Conservation (phyloP, 2,329 filamentous ascomycete species). For the Colletotrichum kahawae region DNA sequence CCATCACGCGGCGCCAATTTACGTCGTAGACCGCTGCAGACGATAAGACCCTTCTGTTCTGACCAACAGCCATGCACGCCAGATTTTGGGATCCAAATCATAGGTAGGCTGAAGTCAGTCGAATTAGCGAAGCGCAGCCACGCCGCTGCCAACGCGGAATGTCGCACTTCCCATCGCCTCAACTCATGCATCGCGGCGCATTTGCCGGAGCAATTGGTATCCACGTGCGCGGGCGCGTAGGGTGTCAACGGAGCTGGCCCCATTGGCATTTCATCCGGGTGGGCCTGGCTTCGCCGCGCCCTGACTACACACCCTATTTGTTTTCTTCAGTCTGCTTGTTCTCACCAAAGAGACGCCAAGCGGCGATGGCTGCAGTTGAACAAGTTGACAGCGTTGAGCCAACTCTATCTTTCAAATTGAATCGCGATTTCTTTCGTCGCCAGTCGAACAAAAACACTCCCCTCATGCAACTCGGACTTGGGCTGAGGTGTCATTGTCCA, state of each 20-base stretch:
- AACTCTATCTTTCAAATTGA: not conserved
- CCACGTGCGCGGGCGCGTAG: conserved; percentile 10
- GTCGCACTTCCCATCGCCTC: not conserved
- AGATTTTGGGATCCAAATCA: not conserved
- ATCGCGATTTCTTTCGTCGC: not conserved
- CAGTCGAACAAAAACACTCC: not conserved
- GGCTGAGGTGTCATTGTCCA: not conserved
- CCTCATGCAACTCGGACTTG: not conserved
- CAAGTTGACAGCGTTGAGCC: not conserved
- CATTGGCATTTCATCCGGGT: conserved; percentile 12
- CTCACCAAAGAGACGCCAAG: not conserved
- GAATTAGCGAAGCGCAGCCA: not conserved
- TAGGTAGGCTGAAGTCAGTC: not conserved
- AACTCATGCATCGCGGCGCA: not conserved
- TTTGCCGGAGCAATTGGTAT: not conserved
- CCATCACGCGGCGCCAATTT: not conserved
- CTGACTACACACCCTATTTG: not conserved
- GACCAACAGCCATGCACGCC: not conserved
- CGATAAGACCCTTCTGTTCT: not conserved
- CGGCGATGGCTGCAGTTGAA: not conserved
- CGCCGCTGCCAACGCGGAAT: not conserved
- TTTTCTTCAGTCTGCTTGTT: not conserved
- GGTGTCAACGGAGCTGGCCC: not conserved
- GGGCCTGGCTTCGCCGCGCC: not conserved
- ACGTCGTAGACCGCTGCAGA: not conserved